Evolutionary conservation across 495 filamentous ascomycete genomes (phyloP).

Genomic region (Trypethelium eluteriae): DNA sequence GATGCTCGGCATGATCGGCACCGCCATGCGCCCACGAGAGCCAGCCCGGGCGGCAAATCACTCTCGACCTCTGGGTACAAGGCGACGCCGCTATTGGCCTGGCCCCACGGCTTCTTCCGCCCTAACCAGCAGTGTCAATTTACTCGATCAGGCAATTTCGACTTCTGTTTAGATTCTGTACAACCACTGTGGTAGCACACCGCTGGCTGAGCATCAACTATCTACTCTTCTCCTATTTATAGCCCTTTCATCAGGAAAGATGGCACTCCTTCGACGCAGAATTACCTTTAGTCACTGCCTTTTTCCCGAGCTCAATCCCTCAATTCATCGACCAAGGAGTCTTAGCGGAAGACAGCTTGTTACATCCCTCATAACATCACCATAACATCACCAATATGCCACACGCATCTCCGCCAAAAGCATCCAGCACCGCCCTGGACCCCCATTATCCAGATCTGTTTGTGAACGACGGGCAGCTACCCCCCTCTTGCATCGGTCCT

Average conservation of each 20-base stretch:
- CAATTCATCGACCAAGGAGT: neutral
- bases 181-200: neutral
- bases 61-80: neutral
- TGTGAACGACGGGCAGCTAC: constrained; percentile 50
- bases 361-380: neutral
- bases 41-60: neutral
- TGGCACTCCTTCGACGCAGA: neutral
- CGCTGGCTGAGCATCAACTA: too few species aligned
- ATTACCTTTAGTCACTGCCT: neutral
- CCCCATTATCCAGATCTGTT: constrained; percentile 17
- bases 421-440: neutral
- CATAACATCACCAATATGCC: neutral
- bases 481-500: constrained; percentile 39
- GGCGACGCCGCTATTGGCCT: constrained; percentile 7
- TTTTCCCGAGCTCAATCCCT: neutral
- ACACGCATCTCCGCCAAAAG: neutral
- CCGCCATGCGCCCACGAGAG: neutral
- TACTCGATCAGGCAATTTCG: neutral
- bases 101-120: too few species aligned
- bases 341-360: neutral
- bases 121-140: neutral
- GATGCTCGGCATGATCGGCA: neutral
- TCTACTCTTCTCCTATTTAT: too few species aligned
- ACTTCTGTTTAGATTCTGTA: neutral
- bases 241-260: neutral